phyloP scores from a whole-genome alignment of 805 yeast species.

The Candida vaughaniae region DNA sequence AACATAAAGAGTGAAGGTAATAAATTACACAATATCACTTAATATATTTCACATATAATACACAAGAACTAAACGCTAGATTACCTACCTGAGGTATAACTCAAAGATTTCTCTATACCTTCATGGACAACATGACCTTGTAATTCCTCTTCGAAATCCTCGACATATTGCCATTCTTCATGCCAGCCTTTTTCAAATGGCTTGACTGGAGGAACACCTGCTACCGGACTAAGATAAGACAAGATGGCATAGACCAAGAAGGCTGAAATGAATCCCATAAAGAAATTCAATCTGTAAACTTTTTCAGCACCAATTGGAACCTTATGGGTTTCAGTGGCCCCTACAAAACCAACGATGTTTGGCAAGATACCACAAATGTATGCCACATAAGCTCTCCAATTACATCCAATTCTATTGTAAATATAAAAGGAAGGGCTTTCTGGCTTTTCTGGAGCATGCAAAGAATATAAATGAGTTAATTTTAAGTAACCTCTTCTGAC shows the following conservation, averaged over 20 bases:
- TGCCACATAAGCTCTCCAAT: conserved; percentile 84
- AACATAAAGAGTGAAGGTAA: too few species aligned
- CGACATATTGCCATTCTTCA: conserved; percentile 64
- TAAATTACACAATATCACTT: too few species aligned
- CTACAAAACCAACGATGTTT: conserved; percentile 84
- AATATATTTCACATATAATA: too few species aligned
- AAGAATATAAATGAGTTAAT: conserved; percentile 61
- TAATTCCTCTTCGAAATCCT: conserved; percentile 52
- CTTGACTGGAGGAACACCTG: conserved; percentile 30
- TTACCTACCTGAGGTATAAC: conserved; percentile 15
- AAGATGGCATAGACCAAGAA: conserved; percentile 53
- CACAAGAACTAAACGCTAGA: too few species aligned
- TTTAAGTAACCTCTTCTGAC: conserved; percentile 71
- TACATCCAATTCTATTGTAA: conserved; percentile 62
- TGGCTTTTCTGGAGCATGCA: conserved; percentile 34
- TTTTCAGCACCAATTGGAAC: conserved; percentile 79
- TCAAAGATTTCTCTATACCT: conserved; percentile 15
- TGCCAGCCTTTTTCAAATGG: conserved; percentile 57
- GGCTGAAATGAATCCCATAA: conserved; percentile 69
- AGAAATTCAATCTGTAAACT: conserved; percentile 71
- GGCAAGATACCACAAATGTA: conserved; percentile 80
- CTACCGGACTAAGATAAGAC: conserved; percentile 53
- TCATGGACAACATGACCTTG: conserved; percentile 25
- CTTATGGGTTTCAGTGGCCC: conserved; percentile 65
- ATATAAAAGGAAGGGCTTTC: conserved; percentile 45